Evolutionary conservation across 495 filamentous ascomycete genomes (phyloP), one percentile per base, ranked within the genome.

Genomic region (Neurospora sp.): DNA sequence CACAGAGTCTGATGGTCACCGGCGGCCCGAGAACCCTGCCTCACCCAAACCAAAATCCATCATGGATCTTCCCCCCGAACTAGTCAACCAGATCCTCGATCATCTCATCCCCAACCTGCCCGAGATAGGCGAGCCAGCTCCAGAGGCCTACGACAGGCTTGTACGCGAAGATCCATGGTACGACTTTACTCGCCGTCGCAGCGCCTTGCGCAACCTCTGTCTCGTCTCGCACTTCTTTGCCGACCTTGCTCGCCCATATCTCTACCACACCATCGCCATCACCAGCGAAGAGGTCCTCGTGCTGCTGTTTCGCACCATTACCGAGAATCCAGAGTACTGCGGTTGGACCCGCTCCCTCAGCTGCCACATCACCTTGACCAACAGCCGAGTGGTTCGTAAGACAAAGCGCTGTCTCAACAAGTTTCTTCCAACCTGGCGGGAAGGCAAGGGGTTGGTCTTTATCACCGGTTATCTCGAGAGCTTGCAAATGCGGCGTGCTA

Each of bases 151-250:
- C 74, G 40, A 73, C n/a, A 75, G 78, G 70, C 76, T 80, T 4
- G 72, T 78, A 18, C 71, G 68, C 44, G 78, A 74, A n/a, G 80
- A 81, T 73, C 71, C 75, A 18, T 81, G 80, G 80, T 78, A 73
- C 72, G 78, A 78, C 40, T 77, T 76, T 72, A 81, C 78, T 10
- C 75, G 77, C 39, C 73, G 74, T 38, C 79, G 80, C 35, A 74
- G 76, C 69, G 79, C 76, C 44, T 76, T 81, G 3, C 71, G 70
- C 71, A 77, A 75, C 68, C 37, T 75, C 40, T 79, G 77, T 41
- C 77, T 68, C 3, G 78, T 74, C 1, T 77, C 76, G 8, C 78
- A 74, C 20, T 61, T 69, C 31, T 65, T 77, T 9, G 20, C 18
- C n/a, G 61, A 70, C 41, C 31, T 75, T n/a, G 79, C 79, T n/a